Conservation (phyloP, 2,329 filamentous ascomycete species). For the Chalaropsis ovoidea region DNA sequence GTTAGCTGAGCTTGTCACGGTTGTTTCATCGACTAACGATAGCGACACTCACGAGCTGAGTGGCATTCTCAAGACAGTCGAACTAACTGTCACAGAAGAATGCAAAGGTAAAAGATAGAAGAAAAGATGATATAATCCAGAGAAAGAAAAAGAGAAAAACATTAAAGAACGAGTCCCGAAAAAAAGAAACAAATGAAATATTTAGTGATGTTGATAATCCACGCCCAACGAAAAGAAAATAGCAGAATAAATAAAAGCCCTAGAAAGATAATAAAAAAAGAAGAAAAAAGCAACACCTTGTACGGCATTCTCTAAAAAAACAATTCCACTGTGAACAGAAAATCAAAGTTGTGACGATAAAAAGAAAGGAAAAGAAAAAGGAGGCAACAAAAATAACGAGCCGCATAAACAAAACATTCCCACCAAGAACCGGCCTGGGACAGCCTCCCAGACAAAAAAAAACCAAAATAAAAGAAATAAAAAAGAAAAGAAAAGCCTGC, state of each 20-base stretch:
- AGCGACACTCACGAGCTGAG: not conserved
- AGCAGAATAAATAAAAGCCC: not conserved
- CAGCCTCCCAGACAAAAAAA: not conserved
- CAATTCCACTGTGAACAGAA: not conserved
- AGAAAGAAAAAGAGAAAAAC: not conserved
- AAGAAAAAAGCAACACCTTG: not conserved
- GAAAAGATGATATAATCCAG: not conserved
- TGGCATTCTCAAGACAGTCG: slow-evolving; percentile 17
- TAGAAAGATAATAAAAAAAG: not conserved
- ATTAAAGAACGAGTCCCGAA: no score
- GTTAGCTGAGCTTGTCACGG: slow-evolving; percentile 16
- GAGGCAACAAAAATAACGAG: not conserved
- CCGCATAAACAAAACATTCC: not conserved
- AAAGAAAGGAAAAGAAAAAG: not conserved
- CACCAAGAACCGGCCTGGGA: not conserved
- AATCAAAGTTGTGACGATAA: slow-evolving; percentile 9
- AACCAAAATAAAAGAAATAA: not conserved
- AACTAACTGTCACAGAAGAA: slow-evolving; percentile 22
- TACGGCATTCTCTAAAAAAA: slow-evolving; percentile 3
- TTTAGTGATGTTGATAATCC: not conserved
- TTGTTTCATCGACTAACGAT: not conserved
- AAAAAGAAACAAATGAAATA: slow-evolving; percentile 1
- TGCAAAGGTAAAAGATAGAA: not conserved
- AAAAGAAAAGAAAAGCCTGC: not conserved
- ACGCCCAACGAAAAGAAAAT: not conserved